Evolutionary conservation across 768 basidiomycete genomes (phyloP), one percentile per base, ranked within the genome.

Genomic region (Kwoniella botswanensis): DNA sequence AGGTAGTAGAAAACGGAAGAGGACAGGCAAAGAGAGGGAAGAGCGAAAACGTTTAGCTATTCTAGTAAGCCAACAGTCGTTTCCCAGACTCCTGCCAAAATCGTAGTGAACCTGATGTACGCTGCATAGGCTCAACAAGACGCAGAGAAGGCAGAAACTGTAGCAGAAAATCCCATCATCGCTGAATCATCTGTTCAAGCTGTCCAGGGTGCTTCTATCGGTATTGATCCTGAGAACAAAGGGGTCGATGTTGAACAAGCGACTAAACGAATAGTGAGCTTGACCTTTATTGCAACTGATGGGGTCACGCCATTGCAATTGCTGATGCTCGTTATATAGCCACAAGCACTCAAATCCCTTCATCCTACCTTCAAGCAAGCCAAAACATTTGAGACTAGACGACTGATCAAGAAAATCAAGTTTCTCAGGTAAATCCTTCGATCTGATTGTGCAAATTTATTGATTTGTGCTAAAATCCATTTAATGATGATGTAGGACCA

Each of bases 341-440:
- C 92, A 76, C 92, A 92, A 80, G 88, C 88, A 68, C 79, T 91
- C 61, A 91, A 88, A 79, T 90, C 91, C 74, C 87, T 92, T 10
- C 87, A 87, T 73, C 91, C 91, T 75, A 88, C 90, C 4, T 88
- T 90, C 35, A 95, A 93, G 85, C 92, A 91, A 77, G 90, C 91
- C 11, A 92, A 89, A 80, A 84, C 87, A 0, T 92, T 92, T 71
- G 94, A 96, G 84, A 88, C 88, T 0, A 92, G 90, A 82, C 91
- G 90, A 80, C 83, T 91, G n/a, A 87, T 94, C 68, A 95, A 93
- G 86, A 90, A 88, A 82, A 84, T 94, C 35, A 93, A 92, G 82
- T 87, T 86, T 26, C 82, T 90, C 35, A 85, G 91, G 92, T 92
- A 72, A 55, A 46, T 64, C 21, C n/a, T 55, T 61, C 6, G 22